A percentile compares a stretch with the other conserved stretches of the same genome.
phyloP scores from a whole-genome alignment of 257 asterid genomes.

The Craterostigma plantagineum region DNA sequence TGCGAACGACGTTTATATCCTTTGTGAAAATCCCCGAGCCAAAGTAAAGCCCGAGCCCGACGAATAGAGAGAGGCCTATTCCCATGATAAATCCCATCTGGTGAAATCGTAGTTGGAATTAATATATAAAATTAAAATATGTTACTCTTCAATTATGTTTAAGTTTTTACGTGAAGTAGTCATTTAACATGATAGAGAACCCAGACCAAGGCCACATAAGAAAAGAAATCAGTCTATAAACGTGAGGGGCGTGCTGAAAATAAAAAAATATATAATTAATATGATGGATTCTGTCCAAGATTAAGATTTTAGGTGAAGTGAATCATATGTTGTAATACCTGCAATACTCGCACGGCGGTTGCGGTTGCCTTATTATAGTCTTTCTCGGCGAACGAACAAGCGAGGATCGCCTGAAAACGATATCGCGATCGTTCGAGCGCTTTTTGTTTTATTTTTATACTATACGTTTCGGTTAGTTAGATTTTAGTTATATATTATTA shows the following conservation, averaged over 20 bases:
- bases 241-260: no score
- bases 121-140: no score
- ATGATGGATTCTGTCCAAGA: no score
- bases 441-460: no score
- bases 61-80: conserved; percentile 44
- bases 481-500: conserved; percentile 6
- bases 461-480: not conserved
- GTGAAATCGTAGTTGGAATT: not conserved
- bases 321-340: conserved; percentile 18
- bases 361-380: conserved; percentile 71
- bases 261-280: no score
- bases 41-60: conserved; percentile 60
- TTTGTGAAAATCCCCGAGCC: conserved; percentile 76
- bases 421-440: not conserved
- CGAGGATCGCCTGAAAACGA: conserved; percentile 64
- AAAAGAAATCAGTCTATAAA: no score
- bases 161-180: no score
- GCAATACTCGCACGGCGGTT: conserved; percentile 65
- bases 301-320: no score
- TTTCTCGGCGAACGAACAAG: conserved; percentile 90
- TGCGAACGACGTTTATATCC: conserved; percentile 38
- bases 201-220: no score
- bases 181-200: no score
- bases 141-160: no score
- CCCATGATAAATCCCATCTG: conserved; percentile 94